phyloP scores from a whole-genome alignment of 1,284 basidiomycete genomes.

The Golubevia sp. region DNA sequence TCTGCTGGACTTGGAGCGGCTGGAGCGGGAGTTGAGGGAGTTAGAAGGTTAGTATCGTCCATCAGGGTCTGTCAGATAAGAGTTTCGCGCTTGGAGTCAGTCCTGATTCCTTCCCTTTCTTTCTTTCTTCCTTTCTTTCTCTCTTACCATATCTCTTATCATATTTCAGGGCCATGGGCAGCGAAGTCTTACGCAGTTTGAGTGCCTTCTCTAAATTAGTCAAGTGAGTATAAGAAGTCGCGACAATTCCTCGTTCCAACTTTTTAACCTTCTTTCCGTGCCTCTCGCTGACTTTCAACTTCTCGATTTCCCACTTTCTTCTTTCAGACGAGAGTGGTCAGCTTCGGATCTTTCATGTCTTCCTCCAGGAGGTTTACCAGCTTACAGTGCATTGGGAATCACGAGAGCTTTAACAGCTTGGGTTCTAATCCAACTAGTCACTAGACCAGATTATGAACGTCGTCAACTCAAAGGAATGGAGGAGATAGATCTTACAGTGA shows the following conservation, averaged over 20 bases:
- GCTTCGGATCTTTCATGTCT: constrained; percentile 25
- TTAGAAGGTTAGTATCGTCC: background rate
- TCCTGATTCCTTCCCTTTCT: no score
- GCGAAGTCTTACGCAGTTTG: constrained; percentile 36
- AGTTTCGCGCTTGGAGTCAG: no score
- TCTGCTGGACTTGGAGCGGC: constrained; percentile 30
- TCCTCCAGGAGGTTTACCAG: constrained; percentile 47
- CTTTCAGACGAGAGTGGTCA: constrained; percentile 32
- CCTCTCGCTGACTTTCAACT: no score
- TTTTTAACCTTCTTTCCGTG: background rate
- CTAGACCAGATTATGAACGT: constrained; percentile 27
- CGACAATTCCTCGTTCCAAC: background rate
- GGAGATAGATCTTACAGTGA: constrained; percentile 23
- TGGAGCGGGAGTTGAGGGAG: constrained; percentile 33
- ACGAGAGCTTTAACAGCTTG: constrained; percentile 43
- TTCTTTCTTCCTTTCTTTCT: no score
- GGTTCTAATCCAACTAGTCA: constrained; percentile 48
- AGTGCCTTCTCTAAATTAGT: constrained; percentile 35
- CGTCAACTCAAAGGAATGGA: constrained; percentile 27
- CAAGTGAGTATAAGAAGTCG: constrained; percentile 6
- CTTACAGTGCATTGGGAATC: constrained; percentile 33
- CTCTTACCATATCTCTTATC: no score
- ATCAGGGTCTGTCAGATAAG: no score
- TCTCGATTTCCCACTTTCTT: no score
- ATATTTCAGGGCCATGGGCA: constrained; percentile 25